Conservation (phyloP, 169 alveolate species). For the Besnoitia besnoiti region DNA sequence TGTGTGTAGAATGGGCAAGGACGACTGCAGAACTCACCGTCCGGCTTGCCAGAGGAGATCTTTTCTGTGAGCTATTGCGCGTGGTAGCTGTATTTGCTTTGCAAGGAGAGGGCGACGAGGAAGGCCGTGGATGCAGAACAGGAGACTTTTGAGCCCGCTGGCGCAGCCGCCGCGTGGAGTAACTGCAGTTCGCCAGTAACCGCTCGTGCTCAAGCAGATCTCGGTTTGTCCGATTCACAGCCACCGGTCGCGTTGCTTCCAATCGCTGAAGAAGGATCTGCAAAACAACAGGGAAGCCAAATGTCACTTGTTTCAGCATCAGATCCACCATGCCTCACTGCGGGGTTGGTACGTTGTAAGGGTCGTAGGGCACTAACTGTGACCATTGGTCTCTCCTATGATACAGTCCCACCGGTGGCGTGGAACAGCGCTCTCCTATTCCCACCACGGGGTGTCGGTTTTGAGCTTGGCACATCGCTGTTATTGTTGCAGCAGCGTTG, state of each 20-base stretch:
- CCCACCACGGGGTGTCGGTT: no score
- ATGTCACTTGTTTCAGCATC: no score
- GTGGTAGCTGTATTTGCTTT: neutral
- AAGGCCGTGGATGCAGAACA: neutral
- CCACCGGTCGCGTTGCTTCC: neutral
- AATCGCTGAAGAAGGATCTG: conserved; percentile 2
- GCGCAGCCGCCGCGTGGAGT: conserved; percentile 35
- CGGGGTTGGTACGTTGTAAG: no score
- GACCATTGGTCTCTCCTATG: no score
- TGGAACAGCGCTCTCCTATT: no score
- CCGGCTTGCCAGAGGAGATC: neutral
- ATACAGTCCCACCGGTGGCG: no score
- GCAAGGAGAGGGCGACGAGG: neutral
- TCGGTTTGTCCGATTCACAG: neutral
- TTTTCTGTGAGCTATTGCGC: neutral
- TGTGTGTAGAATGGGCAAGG: neutral
- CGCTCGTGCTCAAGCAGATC: neutral
- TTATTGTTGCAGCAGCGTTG: no score
- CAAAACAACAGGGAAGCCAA: neutral
- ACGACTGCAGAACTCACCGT: neutral
- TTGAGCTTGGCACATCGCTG: no score
- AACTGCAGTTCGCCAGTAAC: conserved; percentile 8
- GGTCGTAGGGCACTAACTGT: no score
- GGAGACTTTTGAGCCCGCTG: neutral
- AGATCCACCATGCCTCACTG: no score